phyloP scores from a whole-genome alignment of 78 protist genomes.

The Dictyostelium firmibasis region DNA sequence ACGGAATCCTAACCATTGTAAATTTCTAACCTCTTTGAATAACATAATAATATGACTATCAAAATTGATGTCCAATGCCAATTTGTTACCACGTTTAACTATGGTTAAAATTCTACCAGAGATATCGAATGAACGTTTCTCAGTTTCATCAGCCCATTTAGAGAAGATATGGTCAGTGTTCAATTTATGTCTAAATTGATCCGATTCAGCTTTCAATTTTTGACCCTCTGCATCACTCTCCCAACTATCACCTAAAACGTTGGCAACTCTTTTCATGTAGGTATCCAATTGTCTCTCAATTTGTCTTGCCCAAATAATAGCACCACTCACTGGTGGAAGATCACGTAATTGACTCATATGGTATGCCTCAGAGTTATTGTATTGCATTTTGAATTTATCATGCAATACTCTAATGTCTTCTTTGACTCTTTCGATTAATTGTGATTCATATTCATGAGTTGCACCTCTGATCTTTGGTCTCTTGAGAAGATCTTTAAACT shows the following conservation, averaged over 20 bases:
- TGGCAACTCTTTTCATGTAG: slow-evolving; percentile 91
- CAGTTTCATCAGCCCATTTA: slow-evolving; percentile 85
- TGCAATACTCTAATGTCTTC: slow-evolving; percentile 92
- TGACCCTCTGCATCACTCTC: slow-evolving; percentile 88
- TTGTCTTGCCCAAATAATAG: slow-evolving; percentile 94
- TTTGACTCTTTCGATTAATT: slow-evolving; percentile 89
- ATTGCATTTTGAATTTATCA: slow-evolving; percentile 86
- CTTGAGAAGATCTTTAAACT: slow-evolving; percentile 89
- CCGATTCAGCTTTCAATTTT: slow-evolving; percentile 82
- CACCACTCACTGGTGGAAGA: slow-evolving; percentile 92
- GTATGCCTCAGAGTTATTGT: slow-evolving; percentile 83
- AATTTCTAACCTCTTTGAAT: slow-evolving; percentile 91
- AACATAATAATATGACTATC: slow-evolving; percentile 74
- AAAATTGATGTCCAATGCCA: slow-evolving; percentile 89
- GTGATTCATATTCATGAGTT: slow-evolving; percentile 90
- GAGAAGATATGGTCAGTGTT: slow-evolving; percentile 79
- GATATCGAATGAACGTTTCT: slow-evolving; percentile 44
- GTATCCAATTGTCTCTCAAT: slow-evolving; percentile 92
- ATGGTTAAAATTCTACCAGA: slow-evolving; percentile 85
- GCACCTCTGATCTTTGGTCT: slow-evolving; percentile 88
- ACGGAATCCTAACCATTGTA: slow-evolving; percentile 86
- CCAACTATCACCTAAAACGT: slow-evolving; percentile 95
- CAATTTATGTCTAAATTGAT: slow-evolving; percentile 82
- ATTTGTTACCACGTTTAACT: slow-evolving; percentile 38
- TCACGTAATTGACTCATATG: slow-evolving; percentile 89